Evolutionary conservation across 2,329 filamentous ascomycete species (phyloP), one percentile per base, ranked within the genome.

Genomic region (Calonectria naviculata): DNA sequence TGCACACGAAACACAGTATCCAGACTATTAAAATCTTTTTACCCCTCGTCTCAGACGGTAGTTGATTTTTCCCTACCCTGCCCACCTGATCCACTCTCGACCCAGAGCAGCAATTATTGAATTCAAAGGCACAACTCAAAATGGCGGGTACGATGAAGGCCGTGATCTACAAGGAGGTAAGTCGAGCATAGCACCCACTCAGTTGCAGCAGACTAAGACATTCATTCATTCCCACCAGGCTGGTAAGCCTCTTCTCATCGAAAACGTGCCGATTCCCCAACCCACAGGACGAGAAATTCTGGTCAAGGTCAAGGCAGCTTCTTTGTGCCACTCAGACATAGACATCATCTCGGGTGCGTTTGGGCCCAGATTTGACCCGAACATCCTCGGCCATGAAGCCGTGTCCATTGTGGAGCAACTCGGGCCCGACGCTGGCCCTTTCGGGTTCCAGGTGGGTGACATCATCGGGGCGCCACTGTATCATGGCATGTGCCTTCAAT

Each of bases 401-500:
- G 52, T 58, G 52, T 58, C 52, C 21, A 21, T 58, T 3, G 34
- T 58, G 7, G 31, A 58, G 52, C 21, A 58, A 36, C 52, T 58
- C 21, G 52, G 52, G 21, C 52, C 52, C 21, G 52, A 56, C 13
- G 52, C 52, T 21, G 52, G 31, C 31, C 15, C 52, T 24, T 56
- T 56, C 31, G 52, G 52, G 9, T 56, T 56, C 52, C 36, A 56
- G 5, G 52, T 56, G 21, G 52, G 52, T 5, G 52, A 58, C 24
- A 58, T 36, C 52, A 58, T 58, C 21, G 52, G 52, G 4, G 52
- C 52, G n/a, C 52, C 52, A 3, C 34, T 58, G 6, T 58, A 58
- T n/a, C 52, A 58, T 24, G 52, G 52, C 52, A 58, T 58, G 52
- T 58, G 52, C 21, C 52, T 58, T 58, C 21, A 58, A 28, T 58